Conservation (phyloP, 352 stramenopile genomes). For the Detonula confervacea region DNA sequence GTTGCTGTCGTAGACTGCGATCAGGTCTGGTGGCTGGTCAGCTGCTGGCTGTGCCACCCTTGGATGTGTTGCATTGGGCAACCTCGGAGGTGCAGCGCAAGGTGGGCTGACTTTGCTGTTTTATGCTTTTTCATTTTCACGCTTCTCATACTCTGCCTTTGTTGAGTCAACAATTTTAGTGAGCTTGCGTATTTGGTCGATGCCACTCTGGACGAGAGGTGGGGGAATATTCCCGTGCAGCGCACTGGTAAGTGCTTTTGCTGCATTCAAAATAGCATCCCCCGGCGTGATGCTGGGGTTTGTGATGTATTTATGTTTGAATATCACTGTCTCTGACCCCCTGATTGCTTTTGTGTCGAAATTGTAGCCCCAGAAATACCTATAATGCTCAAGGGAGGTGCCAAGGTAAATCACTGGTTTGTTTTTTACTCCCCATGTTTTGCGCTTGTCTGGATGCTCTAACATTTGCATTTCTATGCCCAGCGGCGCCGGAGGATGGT, state of each 20-base stretch:
- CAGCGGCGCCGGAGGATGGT: slow-evolving; percentile 44
- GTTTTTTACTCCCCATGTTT: slow-evolving; percentile 32
- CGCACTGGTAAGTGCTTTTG: not conserved
- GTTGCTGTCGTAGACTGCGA: too few relatives aligned
- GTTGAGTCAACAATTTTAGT: too few relatives aligned
- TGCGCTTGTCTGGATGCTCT: slow-evolving; percentile 24
- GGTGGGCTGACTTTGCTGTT: too few relatives aligned
- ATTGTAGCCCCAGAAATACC: slow-evolving; percentile 44
- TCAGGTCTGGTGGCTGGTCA: too few relatives aligned
- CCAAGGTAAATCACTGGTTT: slow-evolving; percentile 49
- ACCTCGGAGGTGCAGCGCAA: too few relatives aligned
- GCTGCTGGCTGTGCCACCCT: too few relatives aligned
- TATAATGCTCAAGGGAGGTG: slow-evolving; percentile 51
- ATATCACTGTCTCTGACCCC: slow-evolving; percentile 24
- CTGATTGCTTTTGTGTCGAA: slow-evolving; percentile 16
- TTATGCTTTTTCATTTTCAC: too few relatives aligned
- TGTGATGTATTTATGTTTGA: slow-evolving; percentile 44
- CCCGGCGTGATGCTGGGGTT: not conserved
- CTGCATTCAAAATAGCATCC: slow-evolving; percentile 22
- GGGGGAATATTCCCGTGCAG: not conserved
- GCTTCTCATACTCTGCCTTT: too few relatives aligned
- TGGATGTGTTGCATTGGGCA: too few relatives aligned
- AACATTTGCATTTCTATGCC: slow-evolving; percentile 40
- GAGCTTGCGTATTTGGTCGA: not conserved
- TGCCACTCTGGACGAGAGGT: not conserved